Base-by-base conservation (phyloP, 2,329 filamentous ascomycete genomes). In the Fonsecaea pedrosoi region DNA sequence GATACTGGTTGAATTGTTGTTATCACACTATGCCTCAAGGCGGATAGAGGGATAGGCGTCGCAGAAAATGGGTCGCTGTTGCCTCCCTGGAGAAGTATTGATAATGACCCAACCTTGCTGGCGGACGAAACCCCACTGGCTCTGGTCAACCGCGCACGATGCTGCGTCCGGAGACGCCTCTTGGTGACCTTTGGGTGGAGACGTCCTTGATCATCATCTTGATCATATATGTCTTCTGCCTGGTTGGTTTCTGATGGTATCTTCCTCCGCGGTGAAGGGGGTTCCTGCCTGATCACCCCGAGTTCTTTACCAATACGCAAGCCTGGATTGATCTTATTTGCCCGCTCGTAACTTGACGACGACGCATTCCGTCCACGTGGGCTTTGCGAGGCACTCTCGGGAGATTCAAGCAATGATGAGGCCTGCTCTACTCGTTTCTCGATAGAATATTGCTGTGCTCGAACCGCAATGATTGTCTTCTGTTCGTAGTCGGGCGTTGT, bases 61-160 rank as follows among this genome's bases (percentile, higher is more conserved):
- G 48, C 32, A 60, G 57, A 34, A 34, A 54, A 25, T 9, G 34
- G 54, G 35, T 55, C 54, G 54, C 32, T 35, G n/a, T 21, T 35
- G n/a, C 54, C 54, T 25, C 54, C 32, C n/a, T 35, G 54, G 7
- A 55, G 35, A 35, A 38, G 54, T 32, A 37, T 9, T 34, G 54
- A 35, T 10, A 55, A 15, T 7, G 32, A 35, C 9, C 7, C 6
- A 13, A 5, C 35, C 32, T 21, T n/a, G 3, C 35, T 13, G n/a
- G 21, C 30, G 32, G 7, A 21, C 35, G 12, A 37, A 35, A 5
- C 8, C n/a, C 9, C 21, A 2, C 4, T 34, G 13, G 32, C 32
- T 35, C 32, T 55, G 7, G 54, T 38, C 10, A 9, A 30, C 13
- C 30, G 54, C 12, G n/a, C 13, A 35, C 32, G 54, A 12, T 35